phyloP scores from a whole-genome alignment of 495 filamentous ascomycete species.

The Tuber umbilicatum region DNA sequence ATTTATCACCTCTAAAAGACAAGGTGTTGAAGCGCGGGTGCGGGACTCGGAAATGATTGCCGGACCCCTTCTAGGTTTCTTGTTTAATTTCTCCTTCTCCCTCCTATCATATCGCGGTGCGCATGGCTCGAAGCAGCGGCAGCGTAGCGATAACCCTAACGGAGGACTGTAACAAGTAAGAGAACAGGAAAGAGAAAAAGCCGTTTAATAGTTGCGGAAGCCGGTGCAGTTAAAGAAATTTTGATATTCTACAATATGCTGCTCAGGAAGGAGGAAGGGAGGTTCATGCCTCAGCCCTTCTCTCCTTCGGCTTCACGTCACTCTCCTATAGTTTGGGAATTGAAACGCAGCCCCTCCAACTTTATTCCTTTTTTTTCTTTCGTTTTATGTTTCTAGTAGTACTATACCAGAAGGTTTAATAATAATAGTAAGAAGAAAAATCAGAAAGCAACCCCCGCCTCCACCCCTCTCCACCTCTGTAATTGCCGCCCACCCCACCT shows the following conservation, averaged over 20 bases:
- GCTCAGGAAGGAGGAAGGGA: not conserved
- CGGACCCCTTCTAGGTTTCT: not conserved
- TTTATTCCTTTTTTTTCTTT: not conserved
- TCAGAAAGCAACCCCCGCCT: no score
- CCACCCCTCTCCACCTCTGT: no score
- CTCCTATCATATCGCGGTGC: not conserved
- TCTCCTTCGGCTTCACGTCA: not conserved
- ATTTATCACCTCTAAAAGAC: not conserved
- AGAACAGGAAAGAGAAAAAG: not conserved
- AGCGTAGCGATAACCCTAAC: not conserved
- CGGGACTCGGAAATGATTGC: not conserved
- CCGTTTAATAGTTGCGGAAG: not conserved
- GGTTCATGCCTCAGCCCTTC: not conserved
- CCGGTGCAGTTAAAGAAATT: not conserved
- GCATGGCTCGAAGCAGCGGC: no score
- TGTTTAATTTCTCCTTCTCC: not conserved
- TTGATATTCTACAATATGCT: not conserved
- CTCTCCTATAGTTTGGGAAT: not conserved
- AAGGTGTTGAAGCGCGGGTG: not conserved
- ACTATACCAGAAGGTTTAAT: no score
- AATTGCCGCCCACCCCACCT: no score
- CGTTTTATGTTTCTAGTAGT: no score
- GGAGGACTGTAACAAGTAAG: not conserved
- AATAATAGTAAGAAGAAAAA: no score
- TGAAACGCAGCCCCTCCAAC: slow-evolving; percentile 5